Evolutionary conservation across 2,329 filamentous ascomycete species (phyloP).

Genomic region (Exophiala sp.): DNA sequence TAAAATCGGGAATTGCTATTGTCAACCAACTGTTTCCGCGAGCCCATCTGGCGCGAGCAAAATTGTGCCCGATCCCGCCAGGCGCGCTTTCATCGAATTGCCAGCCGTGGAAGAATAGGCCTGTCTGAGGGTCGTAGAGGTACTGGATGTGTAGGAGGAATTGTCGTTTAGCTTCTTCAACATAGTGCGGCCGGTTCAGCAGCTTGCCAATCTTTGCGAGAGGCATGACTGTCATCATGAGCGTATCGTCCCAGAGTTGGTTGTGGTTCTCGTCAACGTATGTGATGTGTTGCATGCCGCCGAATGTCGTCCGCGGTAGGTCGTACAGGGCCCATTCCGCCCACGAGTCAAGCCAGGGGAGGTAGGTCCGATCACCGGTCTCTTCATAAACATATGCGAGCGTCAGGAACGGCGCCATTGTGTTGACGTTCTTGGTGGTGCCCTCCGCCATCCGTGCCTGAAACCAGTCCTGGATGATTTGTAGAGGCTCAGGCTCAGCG

Average conservation of each 20-base stretch:
- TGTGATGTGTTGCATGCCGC: constrained; percentile 72
- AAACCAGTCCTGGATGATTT: constrained; percentile 73
- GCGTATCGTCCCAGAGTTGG: constrained; percentile 79
- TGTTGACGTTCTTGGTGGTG: constrained; percentile 80
- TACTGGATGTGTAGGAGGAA: constrained; percentile 77
- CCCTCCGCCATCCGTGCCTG: constrained; percentile 62
- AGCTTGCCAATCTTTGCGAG: constrained; percentile 74
- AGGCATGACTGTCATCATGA: constrained; percentile 84
- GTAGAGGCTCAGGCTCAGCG: constrained; percentile 56
- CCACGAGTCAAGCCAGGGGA: constrained; percentile 77
- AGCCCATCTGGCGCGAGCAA: constrained; percentile 55
- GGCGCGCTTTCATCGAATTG: constrained; percentile 60
- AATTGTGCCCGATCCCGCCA: constrained; percentile 55
- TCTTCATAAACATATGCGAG: constrained; percentile 76
- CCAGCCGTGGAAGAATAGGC: constrained; percentile 80
- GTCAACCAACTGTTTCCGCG: constrained; percentile 66
- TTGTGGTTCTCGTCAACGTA: constrained; percentile 68
- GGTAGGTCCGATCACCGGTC: constrained; percentile 63
- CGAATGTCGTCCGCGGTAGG: constrained; percentile 66
- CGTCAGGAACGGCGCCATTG: constrained; percentile 74
- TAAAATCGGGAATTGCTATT: constrained; percentile 77
- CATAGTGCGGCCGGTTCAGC: constrained; percentile 66
- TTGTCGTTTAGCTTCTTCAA: constrained; percentile 73
- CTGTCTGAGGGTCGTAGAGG: constrained; percentile 67
- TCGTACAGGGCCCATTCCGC: constrained; percentile 80